A percentile compares a stretch with the other conserved stretches of the same genome.
Evolutionary conservation across 768 basidiomycete species (phyloP).

Genomic region (Crassisporium funariophilum): DNA sequence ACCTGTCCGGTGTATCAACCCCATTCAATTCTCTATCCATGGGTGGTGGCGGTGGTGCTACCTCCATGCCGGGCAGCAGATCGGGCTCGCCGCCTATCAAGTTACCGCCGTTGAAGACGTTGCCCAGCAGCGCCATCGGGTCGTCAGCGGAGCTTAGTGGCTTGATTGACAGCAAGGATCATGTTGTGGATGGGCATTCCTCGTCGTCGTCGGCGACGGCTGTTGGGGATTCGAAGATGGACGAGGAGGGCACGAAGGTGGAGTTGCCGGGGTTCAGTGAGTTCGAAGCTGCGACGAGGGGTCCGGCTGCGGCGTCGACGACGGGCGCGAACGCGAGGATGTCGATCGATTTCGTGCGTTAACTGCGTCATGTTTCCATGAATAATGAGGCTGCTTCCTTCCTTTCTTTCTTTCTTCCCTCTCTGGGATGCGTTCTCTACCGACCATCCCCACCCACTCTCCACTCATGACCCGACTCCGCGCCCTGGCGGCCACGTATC

Average conservation of each 20-base stretch:
- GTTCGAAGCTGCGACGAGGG: conserved; percentile 58
- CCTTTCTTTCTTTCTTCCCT: neutral
- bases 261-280: conserved; percentile 65
- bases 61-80: conserved; percentile 58
- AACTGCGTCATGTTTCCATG: too few relatives aligned
- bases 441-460: neutral
- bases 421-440: neutral
- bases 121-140: conserved; percentile 8
- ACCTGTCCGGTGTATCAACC: too few relatives aligned
- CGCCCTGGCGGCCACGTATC: too few relatives aligned
- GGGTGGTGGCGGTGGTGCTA: conserved; percentile 20
- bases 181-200: conserved; percentile 12
- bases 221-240: too few relatives aligned
- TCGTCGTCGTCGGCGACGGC: too few relatives aligned
- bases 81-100: conserved; percentile 73
- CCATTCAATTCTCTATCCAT: too few relatives aligned
- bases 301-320: conserved; percentile 5
- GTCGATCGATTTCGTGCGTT: conserved; percentile 26
- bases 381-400: neutral
- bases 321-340: conserved; percentile 18
- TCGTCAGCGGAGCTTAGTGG: conserved; percentile 4
- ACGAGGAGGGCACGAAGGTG: conserved; percentile 33
- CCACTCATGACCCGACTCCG: neutral
- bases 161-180: conserved; percentile 19
- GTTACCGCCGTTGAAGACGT: conserved; percentile 65